Conservation (phyloP, 441 rosid species). For the Corymbia citriodora region DNA sequence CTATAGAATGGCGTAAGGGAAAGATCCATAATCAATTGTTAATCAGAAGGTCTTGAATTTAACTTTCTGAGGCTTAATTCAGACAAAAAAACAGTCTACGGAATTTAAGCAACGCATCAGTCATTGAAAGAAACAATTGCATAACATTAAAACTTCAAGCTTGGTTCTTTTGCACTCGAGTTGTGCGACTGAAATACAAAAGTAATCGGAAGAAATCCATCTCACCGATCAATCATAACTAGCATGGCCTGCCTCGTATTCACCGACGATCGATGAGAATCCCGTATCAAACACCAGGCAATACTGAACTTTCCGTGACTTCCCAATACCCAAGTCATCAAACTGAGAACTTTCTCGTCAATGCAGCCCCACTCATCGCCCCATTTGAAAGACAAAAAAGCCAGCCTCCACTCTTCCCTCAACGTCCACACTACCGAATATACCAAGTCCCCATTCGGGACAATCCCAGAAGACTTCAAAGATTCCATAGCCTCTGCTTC, state of each 20-base stretch:
- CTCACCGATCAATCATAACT: conserved; percentile 77
- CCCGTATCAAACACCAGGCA: conserved; percentile 80
- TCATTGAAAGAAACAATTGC: not conserved
- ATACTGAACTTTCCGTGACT: conserved; percentile 59
- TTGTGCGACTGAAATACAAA: not conserved
- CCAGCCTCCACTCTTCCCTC: conserved; percentile 61
- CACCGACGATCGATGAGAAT: conserved; percentile 40
- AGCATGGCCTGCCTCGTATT: conserved; percentile 60
- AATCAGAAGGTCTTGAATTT: not conserved
- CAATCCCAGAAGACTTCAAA: conserved; percentile 40
- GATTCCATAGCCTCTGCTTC: conserved; percentile 51
- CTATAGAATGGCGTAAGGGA: conserved; percentile 24
- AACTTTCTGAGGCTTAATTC: not conserved
- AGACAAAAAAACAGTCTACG: not conserved
- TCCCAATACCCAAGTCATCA: conserved; percentile 71
- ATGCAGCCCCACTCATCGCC: conserved; percentile 42
- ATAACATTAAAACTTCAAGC: not conserved
- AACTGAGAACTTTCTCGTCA: conserved; percentile 42
- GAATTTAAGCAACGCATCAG: not conserved
- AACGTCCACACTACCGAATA: conserved; percentile 56
- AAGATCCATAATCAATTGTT: not conserved
- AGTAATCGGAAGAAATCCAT: not conserved
- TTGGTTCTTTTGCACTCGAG: not conserved
- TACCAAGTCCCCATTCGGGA: conserved; percentile 32
- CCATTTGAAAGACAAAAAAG: conserved; percentile 71